Conservation (phyloP, 2,329 filamentous ascomycete genomes). For the Claviceps sp. region DNA sequence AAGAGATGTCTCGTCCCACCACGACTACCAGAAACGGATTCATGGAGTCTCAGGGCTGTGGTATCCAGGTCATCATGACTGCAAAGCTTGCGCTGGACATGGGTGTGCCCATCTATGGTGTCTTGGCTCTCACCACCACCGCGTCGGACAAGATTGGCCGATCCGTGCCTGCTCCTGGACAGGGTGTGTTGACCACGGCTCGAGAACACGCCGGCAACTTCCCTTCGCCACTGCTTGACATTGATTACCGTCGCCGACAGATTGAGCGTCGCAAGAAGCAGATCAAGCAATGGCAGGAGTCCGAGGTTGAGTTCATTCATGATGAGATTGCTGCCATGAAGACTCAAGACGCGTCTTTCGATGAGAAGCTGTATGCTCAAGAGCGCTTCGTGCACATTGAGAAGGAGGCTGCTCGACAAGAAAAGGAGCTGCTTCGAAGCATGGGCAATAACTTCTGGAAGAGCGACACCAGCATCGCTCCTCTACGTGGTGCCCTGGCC, state of each 20-base stretch:
- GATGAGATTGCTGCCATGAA: conserved; percentile 90
- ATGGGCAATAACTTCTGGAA: conserved; percentile 99
- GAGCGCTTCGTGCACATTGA: conserved; percentile 81
- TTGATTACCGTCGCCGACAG: conserved; percentile 93
- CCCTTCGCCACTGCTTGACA: conserved; percentile 89
- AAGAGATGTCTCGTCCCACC: conserved; percentile 95
- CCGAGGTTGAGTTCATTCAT: conserved; percentile 82
- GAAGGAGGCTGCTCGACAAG: conserved; percentile 71
- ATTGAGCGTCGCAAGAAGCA: conserved; percentile 87
- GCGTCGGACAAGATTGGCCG: conserved; percentile 98
- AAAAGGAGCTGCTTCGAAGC: conserved; percentile 83
- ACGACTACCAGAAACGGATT: conserved; percentile 96
- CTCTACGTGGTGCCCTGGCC: conserved; percentile 86
- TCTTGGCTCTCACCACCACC: conserved; percentile 84
- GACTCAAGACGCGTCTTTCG: conserved; percentile 57
- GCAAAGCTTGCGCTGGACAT: conserved; percentile 92
- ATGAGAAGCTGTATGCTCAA: conserved; percentile 73
- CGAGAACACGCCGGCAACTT: conserved; percentile 85
- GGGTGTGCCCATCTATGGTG: conserved; percentile 95
- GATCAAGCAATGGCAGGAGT: conserved; percentile 94
- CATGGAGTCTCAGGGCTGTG: conserved; percentile 98
- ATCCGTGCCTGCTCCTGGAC: conserved; percentile 88
- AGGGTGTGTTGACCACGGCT: conserved; percentile 92
- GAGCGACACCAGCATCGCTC: conserved; percentile 83
- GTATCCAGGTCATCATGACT: conserved; percentile 98